Conservation (phyloP, 2,329 filamentous ascomycete genomes). For the Neonectria magnoliae region DNA sequence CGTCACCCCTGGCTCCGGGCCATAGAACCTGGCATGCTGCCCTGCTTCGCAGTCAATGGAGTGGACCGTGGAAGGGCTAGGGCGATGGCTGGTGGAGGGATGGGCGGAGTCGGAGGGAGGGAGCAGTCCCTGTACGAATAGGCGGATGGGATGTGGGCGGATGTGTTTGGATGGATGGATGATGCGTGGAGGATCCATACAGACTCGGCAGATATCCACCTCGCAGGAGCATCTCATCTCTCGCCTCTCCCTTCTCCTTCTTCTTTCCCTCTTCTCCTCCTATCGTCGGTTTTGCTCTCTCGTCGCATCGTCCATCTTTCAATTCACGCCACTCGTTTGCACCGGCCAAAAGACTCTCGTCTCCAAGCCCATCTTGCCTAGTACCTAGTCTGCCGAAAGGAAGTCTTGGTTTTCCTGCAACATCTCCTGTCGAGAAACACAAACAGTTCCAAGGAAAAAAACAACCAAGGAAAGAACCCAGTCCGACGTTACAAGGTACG, state of each 20-base stretch:
- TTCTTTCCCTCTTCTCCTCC: constrained; percentile 40
- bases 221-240: constrained; percentile 40
- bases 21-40: constrained; percentile 29
- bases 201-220: constrained; percentile 39
- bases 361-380: constrained; percentile 39
- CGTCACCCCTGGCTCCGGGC: constrained; percentile 6
- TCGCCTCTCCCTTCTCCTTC: constrained; percentile 36
- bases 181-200: constrained; percentile 31
- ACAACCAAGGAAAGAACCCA: constrained; percentile 31
- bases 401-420: constrained; percentile 29
- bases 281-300: constrained; percentile 42
- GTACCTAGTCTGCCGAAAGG: constrained; percentile 33
- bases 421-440: constrained; percentile 40
- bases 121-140: constrained; percentile 4
- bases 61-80: background rate
- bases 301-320: constrained; percentile 44
- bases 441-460: constrained; percentile 24
- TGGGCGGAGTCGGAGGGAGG: background rate
- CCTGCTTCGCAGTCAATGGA: background rate
- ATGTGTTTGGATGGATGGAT: constrained; percentile 1
- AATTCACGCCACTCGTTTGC: constrained; percentile 53
- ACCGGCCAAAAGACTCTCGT: constrained; percentile 44
- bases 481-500: constrained; percentile 38
- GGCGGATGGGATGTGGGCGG: constrained; percentile 9
- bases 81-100: background rate